Percentiles rank a stretch among this genome's conserved stretches.
Conservation (phyloP, 176 grass and related monocot genomes). For the Eleusine coracana region DNA sequence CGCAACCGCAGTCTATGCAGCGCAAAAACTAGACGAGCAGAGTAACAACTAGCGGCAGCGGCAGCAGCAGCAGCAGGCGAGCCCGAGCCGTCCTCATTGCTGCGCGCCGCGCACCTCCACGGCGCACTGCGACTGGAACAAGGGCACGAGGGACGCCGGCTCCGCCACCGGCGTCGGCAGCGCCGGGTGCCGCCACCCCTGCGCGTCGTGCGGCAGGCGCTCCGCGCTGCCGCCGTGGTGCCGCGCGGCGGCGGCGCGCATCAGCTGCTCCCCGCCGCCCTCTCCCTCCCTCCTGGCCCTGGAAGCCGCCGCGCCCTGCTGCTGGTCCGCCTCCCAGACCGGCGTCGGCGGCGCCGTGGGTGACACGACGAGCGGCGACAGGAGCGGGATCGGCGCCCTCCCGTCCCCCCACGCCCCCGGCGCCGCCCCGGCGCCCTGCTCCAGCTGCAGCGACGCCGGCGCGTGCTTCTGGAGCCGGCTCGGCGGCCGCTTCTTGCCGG, state of each 20-base stretch:
- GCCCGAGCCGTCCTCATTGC: conserved; percentile 23
- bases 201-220: conserved; percentile 4
- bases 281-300: conserved; percentile 15
- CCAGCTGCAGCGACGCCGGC: conserved; percentile 66
- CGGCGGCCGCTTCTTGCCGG: conserved; percentile 43
- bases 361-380: conserved; percentile 53
- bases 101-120: conserved; percentile 43
- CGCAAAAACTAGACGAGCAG: conserved; percentile 12
- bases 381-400: conserved; percentile 44
- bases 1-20: conserved; percentile 17
- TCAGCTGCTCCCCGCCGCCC: conserved; percentile 2
- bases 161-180: conserved; percentile 49
- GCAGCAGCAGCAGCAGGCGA: not conserved
- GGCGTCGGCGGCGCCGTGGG: conserved; percentile 13
- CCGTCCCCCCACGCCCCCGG: conserved; percentile 34
- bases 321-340: conserved; percentile 39
- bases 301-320: not conserved
- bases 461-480: conserved; percentile 74
- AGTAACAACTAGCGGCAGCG: not conserved
- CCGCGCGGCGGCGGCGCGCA: not conserved
- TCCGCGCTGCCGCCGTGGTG: conserved; percentile 23
- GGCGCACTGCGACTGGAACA: conserved; percentile 58
- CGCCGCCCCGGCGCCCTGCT: conserved; percentile 6
- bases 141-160: conserved; percentile 50
- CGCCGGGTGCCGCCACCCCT: conserved; percentile 55